Percentiles rank a stretch among this genome's conserved stretches.
phyloP scores from a whole-genome alignment of 805 yeast species.

The Metschnikowia koreensis region DNA sequence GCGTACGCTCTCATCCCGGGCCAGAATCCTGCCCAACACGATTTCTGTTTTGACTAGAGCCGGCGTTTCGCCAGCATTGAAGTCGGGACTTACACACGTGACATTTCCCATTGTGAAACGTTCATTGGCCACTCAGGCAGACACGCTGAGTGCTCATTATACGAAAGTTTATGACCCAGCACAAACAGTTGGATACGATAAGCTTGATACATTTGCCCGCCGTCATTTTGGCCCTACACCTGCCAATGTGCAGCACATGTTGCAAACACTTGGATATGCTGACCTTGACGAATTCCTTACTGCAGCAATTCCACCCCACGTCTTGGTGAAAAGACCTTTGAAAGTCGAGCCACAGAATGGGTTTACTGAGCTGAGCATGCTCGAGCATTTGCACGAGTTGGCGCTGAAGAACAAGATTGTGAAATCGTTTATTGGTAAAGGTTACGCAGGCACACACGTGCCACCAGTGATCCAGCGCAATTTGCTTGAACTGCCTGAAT shows the following conservation, averaged over 20 bases:
- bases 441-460: conserved; percentile 84
- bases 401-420: conserved; percentile 74
- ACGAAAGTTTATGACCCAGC: conserved; percentile 46
- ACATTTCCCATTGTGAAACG: background rate
- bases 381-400: conserved; percentile 60
- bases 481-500: conserved; percentile 88
- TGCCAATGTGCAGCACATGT: conserved; percentile 61
- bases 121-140: conserved; percentile 33
- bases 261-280: conserved; percentile 57
- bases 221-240: conserved; percentile 89
- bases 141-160: conserved; percentile 57
- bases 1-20: background rate
- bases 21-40: background rate
- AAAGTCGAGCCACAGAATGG: conserved; percentile 69
- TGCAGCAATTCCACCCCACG: conserved; percentile 73
- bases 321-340: conserved; percentile 67
- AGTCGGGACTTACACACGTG: too few relatives aligned
- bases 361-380: conserved; percentile 77
- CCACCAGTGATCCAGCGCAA: conserved; percentile 95
- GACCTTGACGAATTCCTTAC: conserved; percentile 70
- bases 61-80: background rate
- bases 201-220: conserved; percentile 80
- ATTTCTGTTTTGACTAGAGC: background rate
- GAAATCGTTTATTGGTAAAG: conserved; percentile 85
- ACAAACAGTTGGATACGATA: conserved; percentile 20